phyloP scores from a whole-genome alignment of 2,329 filamentous ascomycete species.

The Knoxdaviesia proteae region DNA sequence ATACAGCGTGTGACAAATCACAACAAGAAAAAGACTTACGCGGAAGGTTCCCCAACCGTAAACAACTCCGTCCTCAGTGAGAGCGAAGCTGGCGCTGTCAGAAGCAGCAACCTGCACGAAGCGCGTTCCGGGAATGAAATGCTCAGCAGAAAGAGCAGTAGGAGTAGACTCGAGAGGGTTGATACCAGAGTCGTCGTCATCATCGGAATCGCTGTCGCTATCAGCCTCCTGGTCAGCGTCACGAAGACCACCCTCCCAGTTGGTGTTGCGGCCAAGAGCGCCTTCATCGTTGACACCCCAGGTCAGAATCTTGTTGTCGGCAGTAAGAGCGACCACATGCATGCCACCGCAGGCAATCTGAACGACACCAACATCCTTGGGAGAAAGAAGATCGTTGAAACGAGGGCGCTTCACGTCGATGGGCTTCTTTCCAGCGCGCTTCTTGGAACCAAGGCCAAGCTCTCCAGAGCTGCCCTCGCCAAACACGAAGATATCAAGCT shows the following conservation, averaged over 20 bases:
- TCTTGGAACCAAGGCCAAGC: constrained; percentile 54
- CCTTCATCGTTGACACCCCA: constrained; percentile 82
- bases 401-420: constrained; percentile 66
- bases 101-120: constrained; percentile 46
- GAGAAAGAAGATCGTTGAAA: constrained; percentile 46
- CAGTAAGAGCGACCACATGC: constrained; percentile 58
- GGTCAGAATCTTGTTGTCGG: constrained; percentile 62
- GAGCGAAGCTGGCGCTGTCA: constrained; percentile 55
- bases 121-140: constrained; percentile 38
- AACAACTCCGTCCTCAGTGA: constrained; percentile 54
- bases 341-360: constrained; percentile 63
- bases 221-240: constrained; percentile 32
- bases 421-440: constrained; percentile 36
- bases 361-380: constrained; percentile 50
- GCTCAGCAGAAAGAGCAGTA: constrained; percentile 31
- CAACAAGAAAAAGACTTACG: background rate
- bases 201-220: constrained; percentile 30
- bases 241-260: constrained; percentile 41
- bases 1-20: background rate
- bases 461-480: constrained; percentile 66
- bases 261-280: constrained; percentile 55
- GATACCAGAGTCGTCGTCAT: constrained; percentile 42
- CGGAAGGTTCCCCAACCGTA: constrained; percentile 76
- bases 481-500: constrained; percentile 58
- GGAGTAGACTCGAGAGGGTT: constrained; percentile 58